phyloP scores from a whole-genome alignment of 495 filamentous ascomycete species.

The Pseudomonodictys pantanalensis region DNA sequence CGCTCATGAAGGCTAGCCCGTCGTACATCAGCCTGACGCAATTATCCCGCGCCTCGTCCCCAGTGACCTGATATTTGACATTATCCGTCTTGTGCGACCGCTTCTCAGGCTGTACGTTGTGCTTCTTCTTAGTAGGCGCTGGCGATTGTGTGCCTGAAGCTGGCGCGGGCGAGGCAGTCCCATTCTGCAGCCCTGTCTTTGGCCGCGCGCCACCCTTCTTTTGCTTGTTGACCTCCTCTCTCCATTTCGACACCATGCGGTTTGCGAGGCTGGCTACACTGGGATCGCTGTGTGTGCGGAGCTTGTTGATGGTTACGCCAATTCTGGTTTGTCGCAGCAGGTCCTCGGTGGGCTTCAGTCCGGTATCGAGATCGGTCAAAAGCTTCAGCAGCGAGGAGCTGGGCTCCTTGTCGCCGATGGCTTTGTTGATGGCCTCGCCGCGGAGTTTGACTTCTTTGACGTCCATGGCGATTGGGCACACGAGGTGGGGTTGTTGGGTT shows the following conservation, averaged over 20 bases:
- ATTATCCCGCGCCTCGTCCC: conserved; percentile 68
- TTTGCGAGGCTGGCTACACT: conserved; percentile 70
- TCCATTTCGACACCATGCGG: conserved; percentile 87
- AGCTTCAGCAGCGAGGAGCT: conserved; percentile 62
- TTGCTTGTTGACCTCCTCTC: conserved; percentile 60
- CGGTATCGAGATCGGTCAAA: conserved; percentile 72
- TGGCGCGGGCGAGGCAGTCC: conserved; percentile 40
- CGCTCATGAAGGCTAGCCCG: conserved; percentile 61
- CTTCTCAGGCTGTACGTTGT: conserved; percentile 70
- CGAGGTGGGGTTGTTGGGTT: not conserved
- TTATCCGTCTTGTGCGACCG: conserved; percentile 77
- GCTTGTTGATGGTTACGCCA: conserved; percentile 81
- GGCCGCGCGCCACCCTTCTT: conserved; percentile 38
- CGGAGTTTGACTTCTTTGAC: conserved; percentile 71
- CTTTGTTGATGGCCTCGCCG: conserved; percentile 74
- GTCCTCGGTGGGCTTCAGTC: conserved; percentile 80
- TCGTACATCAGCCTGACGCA: conserved; percentile 92
- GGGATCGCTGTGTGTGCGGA: conserved; percentile 69
- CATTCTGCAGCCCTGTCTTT: conserved; percentile 41
- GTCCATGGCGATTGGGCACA: conserved; percentile 58
- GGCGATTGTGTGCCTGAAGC: conserved; percentile 41
- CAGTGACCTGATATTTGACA: conserved; percentile 67
- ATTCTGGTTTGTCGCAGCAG: conserved; percentile 83
- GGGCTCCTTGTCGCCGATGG: conserved; percentile 64
- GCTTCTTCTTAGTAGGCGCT: conserved; percentile 48